phyloP scores from a whole-genome alignment of 257 asterid species.

The Solanum tarijense region DNA sequence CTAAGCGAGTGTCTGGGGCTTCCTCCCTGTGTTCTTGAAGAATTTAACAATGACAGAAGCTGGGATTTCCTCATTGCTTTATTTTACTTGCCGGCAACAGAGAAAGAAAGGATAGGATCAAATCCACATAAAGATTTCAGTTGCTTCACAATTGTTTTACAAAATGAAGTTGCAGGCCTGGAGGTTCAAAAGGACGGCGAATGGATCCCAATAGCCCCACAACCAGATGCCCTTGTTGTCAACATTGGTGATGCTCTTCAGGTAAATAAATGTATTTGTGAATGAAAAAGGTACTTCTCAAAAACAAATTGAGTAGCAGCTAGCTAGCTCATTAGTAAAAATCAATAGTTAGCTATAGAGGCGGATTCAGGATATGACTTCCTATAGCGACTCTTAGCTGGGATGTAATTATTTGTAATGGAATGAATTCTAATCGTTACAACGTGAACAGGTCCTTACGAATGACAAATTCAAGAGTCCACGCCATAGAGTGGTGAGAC shows the following conservation, averaged over 20 bases:
- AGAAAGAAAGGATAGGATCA: slow-evolving; percentile 23
- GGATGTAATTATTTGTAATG: neutral
- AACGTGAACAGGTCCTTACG: slow-evolving; percentile 24
- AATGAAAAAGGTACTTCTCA: neutral
- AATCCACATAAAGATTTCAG: slow-evolving; percentile 40
- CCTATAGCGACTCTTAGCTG: neutral
- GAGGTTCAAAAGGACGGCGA: slow-evolving; percentile 31
- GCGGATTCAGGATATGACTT: neutral
- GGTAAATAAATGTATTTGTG: slow-evolving; percentile 8
- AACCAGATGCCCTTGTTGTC: slow-evolving; percentile 29
- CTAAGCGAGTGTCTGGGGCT: slow-evolving; percentile 49
- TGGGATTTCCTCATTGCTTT: slow-evolving; percentile 50
- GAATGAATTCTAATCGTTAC: neutral
- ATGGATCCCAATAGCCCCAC: slow-evolving; percentile 31
- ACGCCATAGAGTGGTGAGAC: slow-evolving; percentile 37
- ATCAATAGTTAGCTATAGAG: neutral
- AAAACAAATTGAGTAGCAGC: neutral
- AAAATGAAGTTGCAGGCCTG: slow-evolving; percentile 48
- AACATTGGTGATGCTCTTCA: slow-evolving; percentile 34
- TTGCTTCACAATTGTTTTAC: slow-evolving; percentile 29
- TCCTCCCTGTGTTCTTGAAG: slow-evolving; percentile 29
- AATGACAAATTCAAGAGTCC: slow-evolving; percentile 45
- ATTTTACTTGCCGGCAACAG: slow-evolving; percentile 35
- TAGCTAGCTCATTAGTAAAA: neutral
- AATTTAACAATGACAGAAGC: slow-evolving; percentile 37